Conservation (phyloP, 1,139 yeast genomes). For the Sugiyamaella japonica region DNA sequence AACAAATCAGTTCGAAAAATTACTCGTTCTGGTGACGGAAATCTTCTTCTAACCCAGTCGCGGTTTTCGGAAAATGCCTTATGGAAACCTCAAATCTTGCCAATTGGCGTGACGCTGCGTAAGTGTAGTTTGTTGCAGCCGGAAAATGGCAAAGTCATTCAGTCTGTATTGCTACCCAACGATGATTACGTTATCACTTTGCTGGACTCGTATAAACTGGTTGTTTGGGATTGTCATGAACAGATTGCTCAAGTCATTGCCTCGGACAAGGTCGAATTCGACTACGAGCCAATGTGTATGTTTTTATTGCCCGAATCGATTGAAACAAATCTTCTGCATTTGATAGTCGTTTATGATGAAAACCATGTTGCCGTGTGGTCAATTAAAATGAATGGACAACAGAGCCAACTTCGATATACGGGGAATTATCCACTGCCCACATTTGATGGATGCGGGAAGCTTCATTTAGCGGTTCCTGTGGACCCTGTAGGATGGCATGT, state of each 20-base stretch:
- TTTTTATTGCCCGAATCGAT: slow-evolving; percentile 50
- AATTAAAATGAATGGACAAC: slow-evolving; percentile 15
- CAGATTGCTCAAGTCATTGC: slow-evolving; percentile 28
- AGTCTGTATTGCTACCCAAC: slow-evolving; percentile 56
- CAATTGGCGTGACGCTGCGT: slow-evolving; percentile 33
- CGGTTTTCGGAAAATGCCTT: slow-evolving; percentile 39
- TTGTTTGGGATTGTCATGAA: slow-evolving; percentile 63
- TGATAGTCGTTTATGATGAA: slow-evolving; percentile 19
- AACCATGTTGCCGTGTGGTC: slow-evolving; percentile 26
- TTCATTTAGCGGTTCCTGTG: slow-evolving; percentile 56
- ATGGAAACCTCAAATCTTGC: slow-evolving; percentile 36
- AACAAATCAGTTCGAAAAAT: slow-evolving; percentile 71
- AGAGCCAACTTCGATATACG: slow-evolving; percentile 18
- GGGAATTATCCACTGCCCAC: slow-evolving; percentile 34
- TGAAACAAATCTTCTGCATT: slow-evolving; percentile 25
- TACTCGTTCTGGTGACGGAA: slow-evolving; percentile 63
- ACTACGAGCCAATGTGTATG: slow-evolving; percentile 43
- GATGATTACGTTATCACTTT: slow-evolving; percentile 54
- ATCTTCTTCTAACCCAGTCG: slow-evolving; percentile 50
- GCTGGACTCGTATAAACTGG: slow-evolving; percentile 44
- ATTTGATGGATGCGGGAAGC: slow-evolving; percentile 26
- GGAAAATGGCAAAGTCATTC: slow-evolving; percentile 43
- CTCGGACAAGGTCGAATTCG: slow-evolving; percentile 23
- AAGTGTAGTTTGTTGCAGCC: slow-evolving; percentile 34
- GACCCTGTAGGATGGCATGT: slow-evolving; percentile 64